phyloP scores from a whole-genome alignment of 2,329 filamentous ascomycete genomes.

The Monosporascus sp. region DNA sequence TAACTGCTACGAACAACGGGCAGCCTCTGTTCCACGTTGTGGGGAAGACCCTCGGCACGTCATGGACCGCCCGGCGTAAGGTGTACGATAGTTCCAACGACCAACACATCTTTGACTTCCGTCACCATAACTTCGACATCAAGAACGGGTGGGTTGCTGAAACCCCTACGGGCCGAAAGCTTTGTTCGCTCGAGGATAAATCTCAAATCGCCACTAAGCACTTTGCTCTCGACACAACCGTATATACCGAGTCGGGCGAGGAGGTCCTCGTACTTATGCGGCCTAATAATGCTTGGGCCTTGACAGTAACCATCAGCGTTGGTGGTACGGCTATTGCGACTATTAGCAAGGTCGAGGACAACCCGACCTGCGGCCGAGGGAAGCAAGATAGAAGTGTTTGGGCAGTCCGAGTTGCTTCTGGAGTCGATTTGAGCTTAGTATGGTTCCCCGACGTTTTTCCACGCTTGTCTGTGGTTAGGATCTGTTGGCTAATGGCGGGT shows the following conservation, averaged over 20 bases:
- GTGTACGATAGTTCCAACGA: conserved; percentile 4
- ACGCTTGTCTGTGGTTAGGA: neutral
- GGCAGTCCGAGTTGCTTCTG: conserved; percentile 5
- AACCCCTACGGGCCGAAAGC: conserved; percentile 2
- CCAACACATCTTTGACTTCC: conserved; percentile 11
- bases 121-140: conserved; percentile 10
- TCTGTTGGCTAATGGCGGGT: neutral
- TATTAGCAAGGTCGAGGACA: conserved; percentile 5
- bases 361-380: neutral
- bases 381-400: conserved; percentile 3
- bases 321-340: conserved; percentile 1
- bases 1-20: neutral
- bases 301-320: neutral
- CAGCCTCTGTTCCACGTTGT: conserved; percentile 7
- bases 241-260: conserved; percentile 10
- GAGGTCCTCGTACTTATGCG: conserved; percentile 8
- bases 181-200: conserved; percentile 9
- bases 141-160: conserved; percentile 15
- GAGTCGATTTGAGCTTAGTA: conserved; percentile 7
- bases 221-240: conserved; percentile 6
- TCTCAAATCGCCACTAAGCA: conserved; percentile 5
- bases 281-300: neutral
- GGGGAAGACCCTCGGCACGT: conserved; percentile 6
- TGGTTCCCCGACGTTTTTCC: neutral
- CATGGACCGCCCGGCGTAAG: conserved; percentile 14